phyloP scores from a whole-genome alignment of 371 early-diverging fungal genomes.

The Mucor velutinosus region DNA sequence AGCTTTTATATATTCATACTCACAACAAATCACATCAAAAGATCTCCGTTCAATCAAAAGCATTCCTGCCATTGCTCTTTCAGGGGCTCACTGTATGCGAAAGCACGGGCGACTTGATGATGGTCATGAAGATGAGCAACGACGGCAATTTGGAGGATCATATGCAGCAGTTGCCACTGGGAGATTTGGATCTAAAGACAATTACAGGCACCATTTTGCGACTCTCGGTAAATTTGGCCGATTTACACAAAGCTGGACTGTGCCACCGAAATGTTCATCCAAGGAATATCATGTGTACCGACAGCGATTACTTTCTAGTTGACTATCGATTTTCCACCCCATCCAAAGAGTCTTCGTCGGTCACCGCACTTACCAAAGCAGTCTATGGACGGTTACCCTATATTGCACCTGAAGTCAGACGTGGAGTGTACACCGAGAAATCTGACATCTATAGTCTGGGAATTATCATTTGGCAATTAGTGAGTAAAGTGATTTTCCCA shows the following conservation, averaged over 20 bases:
- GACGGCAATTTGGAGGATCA: slow-evolving; percentile 52
- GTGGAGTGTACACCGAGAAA: slow-evolving; percentile 49
- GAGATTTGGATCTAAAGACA: slow-evolving; percentile 48
- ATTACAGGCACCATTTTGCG: slow-evolving; percentile 49
- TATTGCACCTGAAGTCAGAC: slow-evolving; percentile 48
- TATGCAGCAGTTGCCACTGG: slow-evolving; percentile 44
- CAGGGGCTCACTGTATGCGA: slow-evolving; percentile 50
- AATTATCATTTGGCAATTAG: slow-evolving; percentile 52
- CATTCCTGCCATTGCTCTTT: slow-evolving; percentile 47
- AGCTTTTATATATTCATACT: background rate
- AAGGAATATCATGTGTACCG: slow-evolving; percentile 48
- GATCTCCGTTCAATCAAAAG: slow-evolving; percentile 54
- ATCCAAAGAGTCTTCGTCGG: slow-evolving; percentile 40
- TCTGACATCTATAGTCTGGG: slow-evolving; percentile 52
- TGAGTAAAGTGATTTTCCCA: slow-evolving; percentile 53
- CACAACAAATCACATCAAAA: slow-evolving; percentile 10
- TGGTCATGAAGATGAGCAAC: slow-evolving; percentile 53
- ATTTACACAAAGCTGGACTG: slow-evolving; percentile 50
- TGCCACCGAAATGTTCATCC: slow-evolving; percentile 51
- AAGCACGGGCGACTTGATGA: slow-evolving; percentile 55
- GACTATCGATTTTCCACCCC: slow-evolving; percentile 54
- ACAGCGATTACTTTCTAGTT: slow-evolving; percentile 51
- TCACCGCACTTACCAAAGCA: slow-evolving; percentile 47
- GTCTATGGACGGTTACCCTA: slow-evolving; percentile 53
- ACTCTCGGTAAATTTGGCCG: slow-evolving; percentile 40